phyloP scores from a whole-genome alignment of 495 filamentous ascomycete species.

The Tuber umbilicatum region DNA sequence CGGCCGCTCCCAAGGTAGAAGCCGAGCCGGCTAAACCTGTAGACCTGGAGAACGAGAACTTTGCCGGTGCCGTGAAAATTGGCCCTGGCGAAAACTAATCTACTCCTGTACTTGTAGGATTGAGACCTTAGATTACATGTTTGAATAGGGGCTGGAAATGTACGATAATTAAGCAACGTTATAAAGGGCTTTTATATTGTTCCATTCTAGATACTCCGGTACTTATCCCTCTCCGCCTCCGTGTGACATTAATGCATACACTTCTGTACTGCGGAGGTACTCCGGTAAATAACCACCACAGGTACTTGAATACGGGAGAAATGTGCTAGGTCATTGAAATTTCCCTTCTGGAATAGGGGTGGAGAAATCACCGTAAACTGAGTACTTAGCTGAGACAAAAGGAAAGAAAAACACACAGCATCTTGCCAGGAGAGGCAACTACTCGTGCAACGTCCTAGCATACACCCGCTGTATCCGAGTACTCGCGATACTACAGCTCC shows the following conservation, averaged over 20 bases:
- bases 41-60: conserved; percentile 13
- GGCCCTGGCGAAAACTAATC: background rate
- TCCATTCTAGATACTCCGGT: background rate
- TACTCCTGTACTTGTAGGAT: background rate
- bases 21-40: background rate
- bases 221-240: background rate
- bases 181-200: background rate
- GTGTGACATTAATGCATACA: background rate
- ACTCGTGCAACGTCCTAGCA: background rate
- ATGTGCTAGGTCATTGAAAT: background rate
- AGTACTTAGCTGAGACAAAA: background rate
- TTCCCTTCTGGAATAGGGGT: background rate
- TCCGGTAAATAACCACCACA: background rate
- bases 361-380: background rate
- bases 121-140: background rate
- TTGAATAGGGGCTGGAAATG: background rate
- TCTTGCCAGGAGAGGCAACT: background rate
- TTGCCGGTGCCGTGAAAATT: conserved; percentile 19
- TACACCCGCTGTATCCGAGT: background rate
- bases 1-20: background rate
- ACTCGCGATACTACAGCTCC: background rate
- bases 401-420: background rate
- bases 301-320: background rate
- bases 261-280: background rate
- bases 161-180: background rate